Percentiles rank a stretch among this genome's conserved stretches.
phyloP scores from a whole-genome alignment of 306 rosid genomes.

The Dalbergia cultrata region DNA sequence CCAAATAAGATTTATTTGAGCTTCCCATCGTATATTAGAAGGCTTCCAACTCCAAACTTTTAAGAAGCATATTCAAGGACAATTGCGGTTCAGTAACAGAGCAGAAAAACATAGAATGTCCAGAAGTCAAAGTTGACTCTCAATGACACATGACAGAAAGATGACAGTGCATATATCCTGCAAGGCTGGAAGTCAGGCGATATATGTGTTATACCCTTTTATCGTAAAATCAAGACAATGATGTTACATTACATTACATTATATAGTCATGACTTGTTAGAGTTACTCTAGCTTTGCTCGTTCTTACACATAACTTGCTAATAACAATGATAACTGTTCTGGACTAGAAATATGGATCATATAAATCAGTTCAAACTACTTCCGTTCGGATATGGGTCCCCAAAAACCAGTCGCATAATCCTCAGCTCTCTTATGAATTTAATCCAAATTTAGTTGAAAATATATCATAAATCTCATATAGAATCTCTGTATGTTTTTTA shows the following conservation, averaged over 20 bases:
- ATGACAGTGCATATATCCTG: constrained; percentile 13
- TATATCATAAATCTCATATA: too few species aligned
- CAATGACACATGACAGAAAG: not conserved
- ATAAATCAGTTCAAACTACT: too few species aligned
- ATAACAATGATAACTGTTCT: constrained; percentile 17
- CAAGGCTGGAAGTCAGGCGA: constrained; percentile 28
- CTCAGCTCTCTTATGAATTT: too few species aligned
- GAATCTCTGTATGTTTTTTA: too few species aligned
- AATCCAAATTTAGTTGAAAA: too few species aligned
- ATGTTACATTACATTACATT: constrained; percentile 6
- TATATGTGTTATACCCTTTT: constrained; percentile 10
- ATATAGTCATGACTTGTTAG: not conserved
- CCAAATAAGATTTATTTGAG: constrained; percentile 5
- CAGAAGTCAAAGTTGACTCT: constrained; percentile 24
- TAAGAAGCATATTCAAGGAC: not conserved
- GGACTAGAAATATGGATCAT: too few species aligned
- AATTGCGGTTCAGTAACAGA: not conserved
- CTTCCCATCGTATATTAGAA: not conserved
- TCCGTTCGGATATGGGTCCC: too few species aligned
- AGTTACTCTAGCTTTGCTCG: not conserved
- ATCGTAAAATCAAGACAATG: not conserved
- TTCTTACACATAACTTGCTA: not conserved
- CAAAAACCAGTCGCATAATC: too few species aligned
- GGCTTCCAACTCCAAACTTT: constrained; percentile 2
- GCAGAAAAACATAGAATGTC: constrained; percentile 40